Evolutionary conservation across 306 rosid genomes (phyloP), one percentile per base, ranked within the genome.

Genomic region (Quercus gilva): DNA sequence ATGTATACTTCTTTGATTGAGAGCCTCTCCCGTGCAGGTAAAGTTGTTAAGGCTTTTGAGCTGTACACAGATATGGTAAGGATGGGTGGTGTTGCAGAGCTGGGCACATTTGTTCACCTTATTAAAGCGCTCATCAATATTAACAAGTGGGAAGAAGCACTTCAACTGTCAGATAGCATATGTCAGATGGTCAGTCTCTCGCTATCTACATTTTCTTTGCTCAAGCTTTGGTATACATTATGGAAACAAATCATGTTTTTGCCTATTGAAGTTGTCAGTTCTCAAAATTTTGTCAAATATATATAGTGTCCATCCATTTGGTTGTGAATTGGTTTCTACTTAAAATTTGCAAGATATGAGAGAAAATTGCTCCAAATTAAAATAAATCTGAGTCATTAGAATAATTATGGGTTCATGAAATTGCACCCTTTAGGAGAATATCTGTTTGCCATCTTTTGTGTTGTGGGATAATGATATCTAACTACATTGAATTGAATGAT

Each of bases 81-180:
- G 80, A 88, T 69, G 61, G 92, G 85, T 78, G 86, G 82, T 78
- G 78, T 89, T 81, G 92, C 93, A 14, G 98, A 93, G 83, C 86
- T 91, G 26, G 80, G 88, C 85, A 84, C 91, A 56, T 84, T 93
- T 78, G 86, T 88, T 81, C 84, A 89, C 80, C 90, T 93, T 82
- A 84, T 93, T 78, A 89, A 86, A 85, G 96, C 94, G 74, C 97
- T 93, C 58, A 75, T 65, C 74, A 84, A 76, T 76, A 85, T 78
- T 83, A 87, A 84, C 72, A 89, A 74, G 87, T 93, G 96, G 97
- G 88, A 88, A 81, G 93, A 93, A 73, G 98, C 98, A 74, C 87
- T 93, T 51, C 91, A 91, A 77, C 80, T 93, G 73, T 81, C 87
- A 3, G 90, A 93, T 78, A 87, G 91, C 87, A 58, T 93, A 87